A percentile compares a stretch with the other conserved stretches of the same genome.
phyloP scores from a whole-genome alignment of 129 eudicot species.

The Rutidosis leptorrhynchoides region DNA sequence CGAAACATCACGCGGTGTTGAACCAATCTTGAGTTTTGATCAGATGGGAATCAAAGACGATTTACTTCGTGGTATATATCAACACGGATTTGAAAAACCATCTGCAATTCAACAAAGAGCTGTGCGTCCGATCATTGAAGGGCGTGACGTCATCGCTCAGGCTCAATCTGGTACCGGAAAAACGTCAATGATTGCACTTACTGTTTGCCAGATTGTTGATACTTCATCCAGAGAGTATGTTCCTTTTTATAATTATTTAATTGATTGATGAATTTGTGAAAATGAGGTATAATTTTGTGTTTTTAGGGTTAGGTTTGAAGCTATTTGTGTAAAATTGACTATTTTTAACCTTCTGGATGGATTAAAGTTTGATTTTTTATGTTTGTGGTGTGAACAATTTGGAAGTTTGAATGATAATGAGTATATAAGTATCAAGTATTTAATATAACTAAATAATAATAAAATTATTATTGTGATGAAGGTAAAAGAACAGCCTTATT shows the following conservation, averaged over 20 bases:
- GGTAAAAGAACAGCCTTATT: neutral
- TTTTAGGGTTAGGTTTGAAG: neutral
- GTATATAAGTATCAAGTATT: no score
- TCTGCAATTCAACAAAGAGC: slow-evolving; percentile 97
- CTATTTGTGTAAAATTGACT: neutral
- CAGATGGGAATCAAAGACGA: slow-evolving; percentile 96
- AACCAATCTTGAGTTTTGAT: slow-evolving; percentile 79
- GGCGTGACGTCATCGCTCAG: slow-evolving; percentile 96
- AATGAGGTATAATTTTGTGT: neutral
- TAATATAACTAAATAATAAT: no score
- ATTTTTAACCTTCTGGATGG: neutral
- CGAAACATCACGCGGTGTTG: slow-evolving; percentile 77
- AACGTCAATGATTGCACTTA: slow-evolving; percentile 93
- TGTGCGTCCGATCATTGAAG: slow-evolving; percentile 75
- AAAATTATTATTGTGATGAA: neutral
- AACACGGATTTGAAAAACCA: slow-evolving; percentile 90
- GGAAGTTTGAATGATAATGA: neutral
- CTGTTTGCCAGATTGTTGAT: slow-evolving; percentile 88
- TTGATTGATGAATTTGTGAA: neutral
- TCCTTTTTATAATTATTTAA: neutral
- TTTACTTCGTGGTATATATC: slow-evolving; percentile 81
- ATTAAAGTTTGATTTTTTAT: neutral
- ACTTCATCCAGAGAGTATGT: slow-evolving; percentile 79
- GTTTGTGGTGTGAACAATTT: neutral
- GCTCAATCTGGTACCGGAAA: slow-evolving; percentile 98